Percentiles rank a stretch among this genome's conserved stretches.
phyloP scores from a whole-genome alignment of 495 filamentous ascomycete genomes.

The Xylaria sp. region DNA sequence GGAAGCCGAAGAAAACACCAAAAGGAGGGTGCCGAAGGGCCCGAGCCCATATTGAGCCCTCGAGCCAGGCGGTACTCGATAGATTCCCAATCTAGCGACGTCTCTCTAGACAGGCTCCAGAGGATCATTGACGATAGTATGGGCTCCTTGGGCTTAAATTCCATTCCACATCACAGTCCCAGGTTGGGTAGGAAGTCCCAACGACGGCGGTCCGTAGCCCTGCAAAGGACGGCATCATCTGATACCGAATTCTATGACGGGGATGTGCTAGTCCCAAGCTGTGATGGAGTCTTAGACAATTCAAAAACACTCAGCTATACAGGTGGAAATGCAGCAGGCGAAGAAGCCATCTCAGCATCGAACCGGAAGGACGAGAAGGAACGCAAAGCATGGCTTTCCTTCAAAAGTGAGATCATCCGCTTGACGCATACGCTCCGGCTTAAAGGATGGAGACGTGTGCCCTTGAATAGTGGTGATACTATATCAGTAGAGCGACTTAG shows the following conservation, averaged over 20 bases:
- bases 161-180: constrained; percentile 44
- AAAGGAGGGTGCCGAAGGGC: constrained; percentile 32
- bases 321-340: constrained; percentile 61
- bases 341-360: constrained; percentile 51
- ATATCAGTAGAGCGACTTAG: constrained; percentile 87
- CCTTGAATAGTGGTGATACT: constrained; percentile 66
- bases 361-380: constrained; percentile 64
- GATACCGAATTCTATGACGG: constrained; percentile 82
- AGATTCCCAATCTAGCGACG: constrained; percentile 62
- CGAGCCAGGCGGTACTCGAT: constrained; percentile 49
- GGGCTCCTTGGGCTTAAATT: constrained; percentile 51
- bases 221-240: constrained; percentile 61
- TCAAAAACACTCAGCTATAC: constrained; percentile 82
- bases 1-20: constrained; percentile 37
- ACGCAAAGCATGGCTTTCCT: constrained; percentile 73
- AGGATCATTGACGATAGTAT: constrained; percentile 70
- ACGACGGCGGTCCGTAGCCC: constrained; percentile 42
- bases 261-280: constrained; percentile 74
- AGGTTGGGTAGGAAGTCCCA: constrained; percentile 43
- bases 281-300: constrained; percentile 85
- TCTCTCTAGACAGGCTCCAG: constrained; percentile 73
- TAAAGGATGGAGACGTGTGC: constrained; percentile 86
- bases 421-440: constrained; percentile 86
- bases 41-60: constrained; percentile 24
- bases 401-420: constrained; percentile 90